Conservation (phyloP, 768 basidiomycete genomes). For the Trametes cingulata region DNA sequence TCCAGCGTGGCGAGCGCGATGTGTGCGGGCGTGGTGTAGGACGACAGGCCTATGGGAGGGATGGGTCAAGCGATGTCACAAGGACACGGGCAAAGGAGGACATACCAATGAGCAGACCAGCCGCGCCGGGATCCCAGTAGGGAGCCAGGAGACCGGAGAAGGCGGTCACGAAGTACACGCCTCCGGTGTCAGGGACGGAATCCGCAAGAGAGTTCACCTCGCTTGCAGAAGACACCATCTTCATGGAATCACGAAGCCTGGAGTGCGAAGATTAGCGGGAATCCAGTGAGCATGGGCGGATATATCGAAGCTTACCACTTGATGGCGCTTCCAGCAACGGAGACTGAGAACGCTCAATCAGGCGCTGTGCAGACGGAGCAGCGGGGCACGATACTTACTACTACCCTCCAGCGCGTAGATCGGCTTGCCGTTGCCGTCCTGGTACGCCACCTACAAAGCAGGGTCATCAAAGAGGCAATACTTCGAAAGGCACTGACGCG, state of each 20-base stretch:
- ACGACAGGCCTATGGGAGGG: conserved; percentile 58
- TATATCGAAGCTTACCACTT: conserved; percentile 60
- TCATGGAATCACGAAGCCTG: conserved; percentile 88
- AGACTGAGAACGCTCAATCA: conserved; percentile 49
- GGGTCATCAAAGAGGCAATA: not conserved
- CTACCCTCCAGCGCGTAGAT: conserved; percentile 95
- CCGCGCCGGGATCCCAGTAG: conserved; percentile 95
- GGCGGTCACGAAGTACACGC: conserved; percentile 95
- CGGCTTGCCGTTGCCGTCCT: conserved; percentile 77
- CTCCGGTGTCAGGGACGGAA: conserved; percentile 76
- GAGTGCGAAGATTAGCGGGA: not conserved
- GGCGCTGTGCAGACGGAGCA: not conserved
- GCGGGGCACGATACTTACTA: conserved; percentile 52
- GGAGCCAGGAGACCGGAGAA: conserved; percentile 96
- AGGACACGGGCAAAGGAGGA: not conserved
- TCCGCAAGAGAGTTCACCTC: conserved; percentile 87
- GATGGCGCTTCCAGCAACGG: conserved; percentile 93
- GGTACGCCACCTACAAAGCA: conserved; percentile 73
- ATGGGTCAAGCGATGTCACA: not conserved
- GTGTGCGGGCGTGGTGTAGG: conserved; percentile 89
- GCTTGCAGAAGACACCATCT: conserved; percentile 72
- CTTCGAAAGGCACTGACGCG: conserved; percentile 16
- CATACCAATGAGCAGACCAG: conserved; percentile 77
- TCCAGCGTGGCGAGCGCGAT: conserved; percentile 95
- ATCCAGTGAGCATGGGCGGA: not conserved